Conservation (phyloP, 2,329 filamentous ascomycete species). For the Scedosporium boydii region DNA sequence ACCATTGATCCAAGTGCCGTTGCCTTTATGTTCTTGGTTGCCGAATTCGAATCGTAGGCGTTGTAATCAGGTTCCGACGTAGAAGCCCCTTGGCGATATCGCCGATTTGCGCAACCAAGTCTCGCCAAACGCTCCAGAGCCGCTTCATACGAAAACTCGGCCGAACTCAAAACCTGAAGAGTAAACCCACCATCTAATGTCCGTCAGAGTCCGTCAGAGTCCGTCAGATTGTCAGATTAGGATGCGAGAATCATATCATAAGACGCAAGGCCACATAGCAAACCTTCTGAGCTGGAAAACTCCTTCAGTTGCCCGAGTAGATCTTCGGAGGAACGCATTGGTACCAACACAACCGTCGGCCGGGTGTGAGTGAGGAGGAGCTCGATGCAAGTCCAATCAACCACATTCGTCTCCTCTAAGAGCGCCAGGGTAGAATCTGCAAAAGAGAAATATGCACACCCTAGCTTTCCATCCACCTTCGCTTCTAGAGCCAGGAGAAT, state of each 20-base stretch:
- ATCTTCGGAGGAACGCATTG: conserved; percentile 32
- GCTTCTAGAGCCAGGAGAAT: background rate
- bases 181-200: conserved; percentile 13
- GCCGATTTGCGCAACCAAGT: background rate
- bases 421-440: conserved; percentile 61
- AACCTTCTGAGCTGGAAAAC: conserved; percentile 10
- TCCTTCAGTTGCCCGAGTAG: conserved; percentile 17
- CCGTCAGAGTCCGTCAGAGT: background rate
- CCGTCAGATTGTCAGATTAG: background rate
- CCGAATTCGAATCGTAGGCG: conserved; percentile 26
- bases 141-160: conserved; percentile 61
- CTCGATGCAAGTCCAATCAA: conserved; percentile 60
- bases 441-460: conserved; percentile 75
- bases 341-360: conserved; percentile 46
- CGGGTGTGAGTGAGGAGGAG: conserved; percentile 44
- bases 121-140: conserved; percentile 30
- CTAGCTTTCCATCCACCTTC: conserved; percentile 41
- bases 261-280: background rate
- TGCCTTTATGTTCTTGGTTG: conserved; percentile 48
- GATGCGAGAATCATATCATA: background rate
- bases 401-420: conserved; percentile 65
- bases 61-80: conserved; percentile 23
- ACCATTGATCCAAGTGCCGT: conserved; percentile 62
- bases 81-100: background rate
- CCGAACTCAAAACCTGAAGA: conserved; percentile 58